Evolutionary conservation across 1,284 basidiomycete species (phyloP).

Genomic region (Trametes hirsuta): DNA sequence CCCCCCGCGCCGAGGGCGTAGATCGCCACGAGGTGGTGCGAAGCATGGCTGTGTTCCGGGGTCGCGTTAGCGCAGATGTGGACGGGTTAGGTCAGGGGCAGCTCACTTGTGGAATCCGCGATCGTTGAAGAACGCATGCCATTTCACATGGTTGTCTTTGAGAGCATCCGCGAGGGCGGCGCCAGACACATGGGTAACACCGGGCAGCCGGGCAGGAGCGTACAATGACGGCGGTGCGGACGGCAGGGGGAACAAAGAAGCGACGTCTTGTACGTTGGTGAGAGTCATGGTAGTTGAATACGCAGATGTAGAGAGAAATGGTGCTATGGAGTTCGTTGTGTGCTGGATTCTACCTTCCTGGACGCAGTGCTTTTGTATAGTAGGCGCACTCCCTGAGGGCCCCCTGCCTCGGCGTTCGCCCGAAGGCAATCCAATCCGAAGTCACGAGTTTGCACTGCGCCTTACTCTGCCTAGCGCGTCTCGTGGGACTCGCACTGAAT

Average conservation of each 20-base stretch:
- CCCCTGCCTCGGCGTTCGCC: neutral
- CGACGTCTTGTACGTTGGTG: slow-evolving; percentile 7
- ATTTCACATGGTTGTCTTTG: slow-evolving; percentile 57
- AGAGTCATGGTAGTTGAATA: neutral
- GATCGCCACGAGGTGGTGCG: slow-evolving; percentile 54
- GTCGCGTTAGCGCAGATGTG: neutral
- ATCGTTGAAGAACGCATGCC: slow-evolving; percentile 67
- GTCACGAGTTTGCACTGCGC: slow-evolving; percentile 1
- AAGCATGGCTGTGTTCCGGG: slow-evolving; percentile 44
- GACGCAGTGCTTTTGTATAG: neutral
- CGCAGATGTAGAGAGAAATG: neutral
- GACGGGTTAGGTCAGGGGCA: neutral
- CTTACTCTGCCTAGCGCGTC: neutral
- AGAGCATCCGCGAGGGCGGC: slow-evolving; percentile 47
- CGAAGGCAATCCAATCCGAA: neutral
- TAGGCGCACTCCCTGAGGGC: neutral
- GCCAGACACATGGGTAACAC: slow-evolving; percentile 51
- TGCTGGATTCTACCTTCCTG: neutral
- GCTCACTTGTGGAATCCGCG: slow-evolving; percentile 58
- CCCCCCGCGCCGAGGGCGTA: slow-evolving; percentile 51
- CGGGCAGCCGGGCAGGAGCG: slow-evolving; percentile 44
- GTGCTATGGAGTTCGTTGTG: too few relatives aligned
- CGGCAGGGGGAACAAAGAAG: slow-evolving; percentile 26
- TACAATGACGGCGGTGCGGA: slow-evolving; percentile 11
- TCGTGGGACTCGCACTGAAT: slow-evolving; percentile 1